Conservation (phyloP, 345 rosid species). For the Angophora floribunda region DNA sequence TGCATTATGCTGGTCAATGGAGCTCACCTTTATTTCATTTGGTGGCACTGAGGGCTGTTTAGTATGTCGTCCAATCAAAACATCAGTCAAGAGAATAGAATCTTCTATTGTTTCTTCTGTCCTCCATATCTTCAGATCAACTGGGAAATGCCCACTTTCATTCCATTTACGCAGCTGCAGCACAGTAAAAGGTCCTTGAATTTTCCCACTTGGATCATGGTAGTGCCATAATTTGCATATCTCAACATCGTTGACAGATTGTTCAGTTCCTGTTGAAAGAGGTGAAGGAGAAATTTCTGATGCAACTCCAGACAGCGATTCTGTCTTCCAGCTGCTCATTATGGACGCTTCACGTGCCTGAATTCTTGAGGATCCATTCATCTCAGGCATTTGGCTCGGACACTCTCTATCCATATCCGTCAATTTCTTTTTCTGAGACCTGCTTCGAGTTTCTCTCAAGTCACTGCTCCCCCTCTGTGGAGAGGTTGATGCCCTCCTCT, state of each 20-base stretch:
- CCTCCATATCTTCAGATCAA: constrained; percentile 68
- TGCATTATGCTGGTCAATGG: constrained; percentile 1
- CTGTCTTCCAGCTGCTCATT: constrained; percentile 3
- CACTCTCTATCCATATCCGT: constrained; percentile 13
- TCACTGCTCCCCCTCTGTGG: constrained; percentile 16
- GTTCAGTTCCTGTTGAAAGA: constrained; percentile 27
- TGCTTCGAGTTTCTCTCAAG: constrained; percentile 22
- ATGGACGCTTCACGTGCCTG: constrained; percentile 4
- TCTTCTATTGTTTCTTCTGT: constrained; percentile 44
- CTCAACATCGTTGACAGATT: constrained; percentile 31
- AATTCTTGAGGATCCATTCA: not conserved
- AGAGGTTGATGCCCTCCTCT: constrained; percentile 12
- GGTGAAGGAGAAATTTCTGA: constrained; percentile 15
- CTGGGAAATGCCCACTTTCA: constrained; percentile 61
- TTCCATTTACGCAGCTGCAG: constrained; percentile 71
- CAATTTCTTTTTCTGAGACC: constrained; percentile 14
- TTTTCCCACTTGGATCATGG: constrained; percentile 69
- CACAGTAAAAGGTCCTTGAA: constrained; percentile 87
- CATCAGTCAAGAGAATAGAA: constrained; percentile 72
- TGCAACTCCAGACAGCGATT: constrained; percentile 11
- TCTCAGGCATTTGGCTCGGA: constrained; percentile 13
- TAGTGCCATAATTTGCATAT: constrained; percentile 65
- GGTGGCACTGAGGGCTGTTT: constrained; percentile 11
- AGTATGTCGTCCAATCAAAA: constrained; percentile 30
- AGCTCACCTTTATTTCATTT: constrained; percentile 4